phyloP scores from a whole-genome alignment of 129 eudicot species.

The Helichrysum umbraculigerum region DNA sequence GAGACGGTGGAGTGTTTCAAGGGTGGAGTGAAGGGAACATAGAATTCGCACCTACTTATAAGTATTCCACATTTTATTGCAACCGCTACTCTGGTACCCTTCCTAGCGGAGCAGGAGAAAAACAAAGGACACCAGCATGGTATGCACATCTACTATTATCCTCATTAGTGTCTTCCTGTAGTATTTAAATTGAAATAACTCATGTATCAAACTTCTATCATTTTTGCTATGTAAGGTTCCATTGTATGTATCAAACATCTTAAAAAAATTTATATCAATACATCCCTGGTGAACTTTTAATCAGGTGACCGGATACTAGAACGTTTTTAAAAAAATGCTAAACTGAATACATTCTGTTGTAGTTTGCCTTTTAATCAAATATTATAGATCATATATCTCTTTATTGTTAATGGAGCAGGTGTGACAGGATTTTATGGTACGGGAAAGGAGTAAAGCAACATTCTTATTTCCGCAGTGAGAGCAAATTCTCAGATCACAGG shows the following conservation, averaged over 20 bases:
- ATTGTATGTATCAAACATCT: too few species aligned
- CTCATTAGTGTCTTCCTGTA: not conserved
- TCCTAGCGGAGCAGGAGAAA: conserved; percentile 70
- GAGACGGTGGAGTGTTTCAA: conserved; percentile 79
- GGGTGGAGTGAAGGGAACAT: conserved; percentile 93
- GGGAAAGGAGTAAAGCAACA: conserved; percentile 91
- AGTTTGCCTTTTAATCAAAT: not conserved
- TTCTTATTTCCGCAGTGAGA: conserved; percentile 77
- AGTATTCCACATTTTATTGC: conserved; percentile 65
- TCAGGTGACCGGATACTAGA: too few species aligned
- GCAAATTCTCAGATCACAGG: conserved; percentile 89
- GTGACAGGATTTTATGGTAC: conserved; percentile 93
- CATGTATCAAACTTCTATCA: not conserved
- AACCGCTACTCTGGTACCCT: conserved; percentile 73
- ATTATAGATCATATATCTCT: not conserved
- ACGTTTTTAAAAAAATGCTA: too few species aligned
- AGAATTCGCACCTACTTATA: conserved; percentile 90
- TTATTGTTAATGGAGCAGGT: conserved; percentile 47
- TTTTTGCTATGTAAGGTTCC: too few species aligned
- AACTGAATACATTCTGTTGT: not conserved
- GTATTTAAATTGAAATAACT: not conserved
- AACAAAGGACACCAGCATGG: conserved; percentile 96
- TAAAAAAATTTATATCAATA: too few species aligned
- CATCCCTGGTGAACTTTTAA: too few species aligned
- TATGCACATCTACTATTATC: conserved; percentile 25